Evolutionary conservation across 176 grass and related monocot species (phyloP), one percentile per base, ranked within the genome.

Genomic region (Oryza glumipatula): DNA sequence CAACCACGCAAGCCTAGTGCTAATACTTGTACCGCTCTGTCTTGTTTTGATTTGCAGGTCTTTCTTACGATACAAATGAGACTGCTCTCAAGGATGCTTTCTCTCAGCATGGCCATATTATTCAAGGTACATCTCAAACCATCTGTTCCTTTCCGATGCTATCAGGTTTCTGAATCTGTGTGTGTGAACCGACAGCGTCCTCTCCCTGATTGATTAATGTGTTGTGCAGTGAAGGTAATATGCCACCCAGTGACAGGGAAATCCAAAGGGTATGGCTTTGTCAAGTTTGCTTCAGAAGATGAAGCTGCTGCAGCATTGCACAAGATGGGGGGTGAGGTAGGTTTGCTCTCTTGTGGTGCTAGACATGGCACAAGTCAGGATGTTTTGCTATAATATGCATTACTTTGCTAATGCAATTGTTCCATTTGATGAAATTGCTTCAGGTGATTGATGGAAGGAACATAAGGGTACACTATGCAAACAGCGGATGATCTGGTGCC

Each of bases 51-150:
- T 5, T 7, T 16, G 51, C 89, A 92, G 87, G 89, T 45, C 87
- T 89, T 71, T 94, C 84, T 11, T 83, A 83, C 13, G 92, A 92
- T 23, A 92, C 92, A 19, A 92, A 92, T 4, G 89, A 94, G 76
- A 81, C 78, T 46, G 81, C 82, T 82, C 67, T 94, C 9, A 87
- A 75, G 67, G 87, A 88, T 46, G 92, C 87, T 13, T 94, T 94
- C 78, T 86, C 81, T 36, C 61, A 65, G n/a, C 67, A 83, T 21
- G 89, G 89, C 4, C 13, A 88, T 64, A 72, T 92, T 3, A 64
- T 83, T 10, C 16, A 89, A 83, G 89, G 92, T 87, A 9, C 9
- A 9, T 32, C 64, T 1, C 35, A 36, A 44, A 0, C 3, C 15
- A 69, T 58, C 13, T 22, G 16, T n/a, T 22, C n/a, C 28, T 13